A percentile compares a stretch with the other conserved stretches of the same genome.
These are phyloP conservation scores for Lepraria neglecta DNA, from an alignment of 495 filamentous ascomycete species.

Conservation along the genomic window DNA sequence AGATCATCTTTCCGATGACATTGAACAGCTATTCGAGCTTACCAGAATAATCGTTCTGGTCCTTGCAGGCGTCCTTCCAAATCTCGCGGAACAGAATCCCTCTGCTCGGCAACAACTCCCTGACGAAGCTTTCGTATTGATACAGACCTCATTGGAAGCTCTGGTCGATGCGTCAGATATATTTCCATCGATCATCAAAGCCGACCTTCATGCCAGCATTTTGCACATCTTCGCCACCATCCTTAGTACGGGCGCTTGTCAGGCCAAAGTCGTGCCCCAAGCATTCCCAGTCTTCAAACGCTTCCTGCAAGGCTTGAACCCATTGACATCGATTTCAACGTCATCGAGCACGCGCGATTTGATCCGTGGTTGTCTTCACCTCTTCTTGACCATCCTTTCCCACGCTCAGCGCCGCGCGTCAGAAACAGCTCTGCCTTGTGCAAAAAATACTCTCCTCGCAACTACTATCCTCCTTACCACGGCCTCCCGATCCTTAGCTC, in stretches of 20 bases:
- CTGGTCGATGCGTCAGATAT: slow-evolving; percentile 90
- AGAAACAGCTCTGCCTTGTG: slow-evolving; percentile 73
- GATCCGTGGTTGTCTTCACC: slow-evolving; percentile 62
- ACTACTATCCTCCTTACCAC: slow-evolving; percentile 83
- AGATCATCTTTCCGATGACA: slow-evolving; percentile 84
- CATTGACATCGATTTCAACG: slow-evolving; percentile 9
- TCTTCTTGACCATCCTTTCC: slow-evolving; percentile 73
- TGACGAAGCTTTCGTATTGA: slow-evolving; percentile 78
- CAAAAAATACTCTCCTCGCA: slow-evolving; percentile 86
- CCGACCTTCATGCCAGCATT: slow-evolving; percentile 93
- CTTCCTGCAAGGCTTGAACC: slow-evolving; percentile 65
- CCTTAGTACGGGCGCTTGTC: slow-evolving; percentile 77
- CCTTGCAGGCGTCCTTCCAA: slow-evolving; percentile 78
- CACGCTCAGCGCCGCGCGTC: slow-evolving; percentile 78
- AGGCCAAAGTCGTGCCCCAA: slow-evolving; percentile 81
- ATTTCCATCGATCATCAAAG: slow-evolving; percentile 93
- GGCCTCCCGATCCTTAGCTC: slow-evolving; percentile 62
- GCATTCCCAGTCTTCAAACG: slow-evolving; percentile 86
- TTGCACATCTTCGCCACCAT: slow-evolving; percentile 94
- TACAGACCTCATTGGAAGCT: slow-evolving; percentile 71
- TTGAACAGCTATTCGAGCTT: slow-evolving; percentile 95
- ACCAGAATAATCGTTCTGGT: slow-evolving; percentile 93
- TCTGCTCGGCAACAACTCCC: slow-evolving; percentile 63
- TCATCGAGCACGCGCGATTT: slow-evolving; percentile 35
- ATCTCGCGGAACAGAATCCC: slow-evolving; percentile 69